These are phyloP conservation scores for Phytophthora hibernalis DNA, from an alignment of 352 stramenopile species.

Conservation along the genomic window DNA sequence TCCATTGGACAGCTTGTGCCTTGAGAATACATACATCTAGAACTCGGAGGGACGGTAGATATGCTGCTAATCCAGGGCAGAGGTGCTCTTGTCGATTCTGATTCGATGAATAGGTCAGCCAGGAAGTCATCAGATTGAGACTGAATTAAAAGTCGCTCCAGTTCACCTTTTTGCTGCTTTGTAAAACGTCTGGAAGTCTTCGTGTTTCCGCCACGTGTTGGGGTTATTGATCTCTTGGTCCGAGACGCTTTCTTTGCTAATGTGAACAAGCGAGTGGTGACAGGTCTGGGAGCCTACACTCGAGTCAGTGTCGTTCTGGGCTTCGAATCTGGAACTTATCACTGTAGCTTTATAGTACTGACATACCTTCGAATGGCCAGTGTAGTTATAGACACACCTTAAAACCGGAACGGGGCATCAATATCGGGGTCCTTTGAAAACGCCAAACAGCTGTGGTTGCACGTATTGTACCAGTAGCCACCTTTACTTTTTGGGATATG, in stretches of 20 bases:
- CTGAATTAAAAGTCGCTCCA: constrained; percentile 6
- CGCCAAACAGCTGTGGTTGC: not conserved
- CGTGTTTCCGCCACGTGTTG: no score
- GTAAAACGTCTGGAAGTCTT: constrained; percentile 1
- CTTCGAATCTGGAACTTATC: not conserved
- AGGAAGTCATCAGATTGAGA: constrained; percentile 11
- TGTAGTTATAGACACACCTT: not conserved
- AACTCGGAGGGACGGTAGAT: constrained; percentile 1
- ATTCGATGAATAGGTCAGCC: constrained; percentile 14
- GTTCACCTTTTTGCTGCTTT: constrained; percentile 11
- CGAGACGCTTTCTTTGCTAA: not conserved
- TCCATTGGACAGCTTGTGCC: not conserved
- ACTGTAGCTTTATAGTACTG: not conserved
- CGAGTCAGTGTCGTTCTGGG: not conserved
- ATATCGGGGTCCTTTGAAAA: not conserved
- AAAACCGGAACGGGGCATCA: not conserved
- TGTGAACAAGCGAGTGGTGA: not conserved
- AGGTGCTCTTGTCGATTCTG: constrained; percentile 1
- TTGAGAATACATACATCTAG: not conserved
- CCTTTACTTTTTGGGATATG: constrained; percentile 5
- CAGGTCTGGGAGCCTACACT: not conserved
- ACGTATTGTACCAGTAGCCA: no score
- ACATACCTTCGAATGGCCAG: constrained; percentile 1
- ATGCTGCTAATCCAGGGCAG: not conserved
- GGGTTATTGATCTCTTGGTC: not conserved